Base-by-base conservation (phyloP, 306 rosid species). In the Coriaria nepalensis region DNA sequence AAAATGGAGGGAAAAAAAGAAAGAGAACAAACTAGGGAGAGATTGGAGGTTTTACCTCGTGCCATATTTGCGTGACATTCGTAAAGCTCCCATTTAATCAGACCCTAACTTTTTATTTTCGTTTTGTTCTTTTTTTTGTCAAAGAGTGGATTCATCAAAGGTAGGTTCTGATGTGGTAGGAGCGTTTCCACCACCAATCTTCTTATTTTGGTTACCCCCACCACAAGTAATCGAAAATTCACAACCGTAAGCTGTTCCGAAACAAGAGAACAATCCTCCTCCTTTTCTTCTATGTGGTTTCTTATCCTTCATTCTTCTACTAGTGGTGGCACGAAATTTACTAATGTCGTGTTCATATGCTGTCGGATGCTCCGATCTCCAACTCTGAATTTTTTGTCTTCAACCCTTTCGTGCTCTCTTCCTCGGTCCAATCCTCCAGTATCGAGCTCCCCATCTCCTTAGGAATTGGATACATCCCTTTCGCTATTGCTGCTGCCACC, bases 401-500 rank as follows among this genome's bases (percentile, higher is more conserved):
- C 15, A 84, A 57, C 37, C 77, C 84, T 36, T 77, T 90, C 5
- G 69, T 56, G 15, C 73, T 59, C 6, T 53, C 78, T 8, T 64
- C 45, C 61, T 71, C 82, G 34, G 75, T 46, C 90, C 95, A 79
- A 2, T 61, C 92, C 2, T 75, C 90, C 35, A 70, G 6, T 13
- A 43, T 20, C 2, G 80, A 72, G 45, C 70, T 76, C 6, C 65
- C 72, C 0, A 45, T 33, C 29, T 64, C 62, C 2, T 55, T 40
- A 0, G 46, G 61, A 13, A 36, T 10, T 4, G 68, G 79, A 36
- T 78, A 76, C n/a, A 76, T 5, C 0, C 88, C 82, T 48, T 67
- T 78, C 0, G 86, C 83, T 5, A 80, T 83, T 4, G 88, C 88
- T 0, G 88, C 77, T 0, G 94, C 88, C 11, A 76, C 93, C 33